Evolutionary conservation across 2,329 filamentous ascomycete genomes (phyloP).

Genomic region (Aspergillus spinulosporus): DNA sequence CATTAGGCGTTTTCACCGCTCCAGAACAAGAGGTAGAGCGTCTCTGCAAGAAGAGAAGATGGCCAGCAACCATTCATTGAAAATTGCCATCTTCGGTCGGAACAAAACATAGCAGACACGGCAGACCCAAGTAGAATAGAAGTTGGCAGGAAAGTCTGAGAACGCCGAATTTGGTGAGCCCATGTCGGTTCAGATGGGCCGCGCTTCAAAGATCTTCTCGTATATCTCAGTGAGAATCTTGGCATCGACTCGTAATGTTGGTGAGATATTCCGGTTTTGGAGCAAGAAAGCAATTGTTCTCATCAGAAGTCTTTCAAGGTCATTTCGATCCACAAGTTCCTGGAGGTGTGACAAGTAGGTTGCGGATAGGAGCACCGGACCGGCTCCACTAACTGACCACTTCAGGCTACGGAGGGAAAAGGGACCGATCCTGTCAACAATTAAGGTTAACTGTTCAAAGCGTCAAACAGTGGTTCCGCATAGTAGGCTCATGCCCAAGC

Average conservation of each 20-base stretch:
- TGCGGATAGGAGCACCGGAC: slow-evolving; percentile 71
- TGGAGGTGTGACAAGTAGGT: slow-evolving; percentile 69
- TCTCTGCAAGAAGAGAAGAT: too few species aligned
- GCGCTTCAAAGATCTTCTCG: slow-evolving; percentile 44
- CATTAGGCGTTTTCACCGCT: too few species aligned
- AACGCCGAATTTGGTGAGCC: not conserved
- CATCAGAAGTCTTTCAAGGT: slow-evolving; percentile 62
- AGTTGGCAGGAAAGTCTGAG: not conserved
- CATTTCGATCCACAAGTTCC: slow-evolving; percentile 56
- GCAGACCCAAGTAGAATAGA: not conserved
- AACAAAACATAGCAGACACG: too few species aligned
- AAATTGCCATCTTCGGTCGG: too few species aligned
- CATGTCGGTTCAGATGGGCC: slow-evolving; percentile 9
- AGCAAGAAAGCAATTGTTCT: slow-evolving; percentile 76
- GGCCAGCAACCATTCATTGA: too few species aligned
- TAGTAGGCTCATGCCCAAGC: too few species aligned
- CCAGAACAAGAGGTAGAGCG: too few species aligned
- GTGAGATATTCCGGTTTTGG: slow-evolving; percentile 69
- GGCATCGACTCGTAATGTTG: slow-evolving; percentile 71
- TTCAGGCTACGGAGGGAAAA: too few species aligned
- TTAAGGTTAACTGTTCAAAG: too few species aligned
- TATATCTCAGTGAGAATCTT: slow-evolving; percentile 65
- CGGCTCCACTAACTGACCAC: too few species aligned
- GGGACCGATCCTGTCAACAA: too few species aligned
- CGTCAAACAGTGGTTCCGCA: too few species aligned